Conservation (phyloP, 2,329 filamentous ascomycete species). For the Sporothrix brasiliensis region DNA sequence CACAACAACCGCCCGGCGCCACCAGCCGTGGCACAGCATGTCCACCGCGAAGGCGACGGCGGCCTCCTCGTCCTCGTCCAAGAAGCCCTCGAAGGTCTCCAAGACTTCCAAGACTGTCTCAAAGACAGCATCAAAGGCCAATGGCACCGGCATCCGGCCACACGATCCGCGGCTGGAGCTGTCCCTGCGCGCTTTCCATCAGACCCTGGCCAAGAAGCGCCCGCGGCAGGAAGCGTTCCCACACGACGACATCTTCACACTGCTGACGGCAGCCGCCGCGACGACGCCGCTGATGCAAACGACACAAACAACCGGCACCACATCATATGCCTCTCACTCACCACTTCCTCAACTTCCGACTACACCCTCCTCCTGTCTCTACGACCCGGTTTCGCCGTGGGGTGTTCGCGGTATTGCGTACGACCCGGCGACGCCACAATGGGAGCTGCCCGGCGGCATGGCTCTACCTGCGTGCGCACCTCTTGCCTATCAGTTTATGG, state of each 20-base stretch:
- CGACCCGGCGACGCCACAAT: slow-evolving; percentile 32
- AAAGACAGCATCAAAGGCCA: neutral
- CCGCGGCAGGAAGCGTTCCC: neutral
- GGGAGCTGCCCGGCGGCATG: slow-evolving; percentile 19
- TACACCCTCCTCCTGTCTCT: slow-evolving; percentile 13
- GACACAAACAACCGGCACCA: neutral
- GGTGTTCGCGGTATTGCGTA: slow-evolving; percentile 31
- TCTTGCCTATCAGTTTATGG: neutral
- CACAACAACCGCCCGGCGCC: slow-evolving; percentile 16
- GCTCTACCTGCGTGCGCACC: neutral
- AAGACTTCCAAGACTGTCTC: neutral
- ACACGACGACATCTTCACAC: neutral
- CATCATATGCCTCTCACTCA: neutral
- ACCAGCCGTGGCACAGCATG: neutral
- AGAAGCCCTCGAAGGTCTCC: neutral
- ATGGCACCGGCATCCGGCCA: neutral
- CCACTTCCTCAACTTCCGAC: neutral
- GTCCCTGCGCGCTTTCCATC: slow-evolving; percentile 27
- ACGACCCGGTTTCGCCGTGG: slow-evolving; percentile 35
- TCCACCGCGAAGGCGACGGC: neutral
- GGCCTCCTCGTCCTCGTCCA: neutral
- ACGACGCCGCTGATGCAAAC: neutral
- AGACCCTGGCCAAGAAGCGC: slow-evolving; percentile 23
- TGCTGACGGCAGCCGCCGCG: slow-evolving; percentile 10
- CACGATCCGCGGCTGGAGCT: slow-evolving; percentile 26